Base-by-base conservation (phyloP, 352 stramenopile genomes). In the Discostella stelligera region DNA sequence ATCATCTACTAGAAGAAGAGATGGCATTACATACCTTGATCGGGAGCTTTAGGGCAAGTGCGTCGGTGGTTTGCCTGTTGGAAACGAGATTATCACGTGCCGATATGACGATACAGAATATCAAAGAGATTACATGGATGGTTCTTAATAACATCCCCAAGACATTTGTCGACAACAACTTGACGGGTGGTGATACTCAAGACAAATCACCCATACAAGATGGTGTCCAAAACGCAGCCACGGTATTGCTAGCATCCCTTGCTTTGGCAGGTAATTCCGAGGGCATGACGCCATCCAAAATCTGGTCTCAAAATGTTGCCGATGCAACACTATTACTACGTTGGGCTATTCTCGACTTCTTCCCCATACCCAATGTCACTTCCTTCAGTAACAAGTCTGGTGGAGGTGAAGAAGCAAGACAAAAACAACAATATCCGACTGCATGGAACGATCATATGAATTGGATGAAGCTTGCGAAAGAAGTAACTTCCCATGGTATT, bases 11-110 rank as follows among this genome's bases (percentile, higher is more conserved):
- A 27, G 41, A 59, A 2, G 44, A 9, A 18, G 14, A 53, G 41
- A 16, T 21, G 13, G 20, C n/a, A 23, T 39, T 23, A 2, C 23
- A 41, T 13, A 5, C 13, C 5, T 74, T 80, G 49, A 46, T 62
- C 10, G 66, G 21, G 0, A 27, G 44, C 23, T 68, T 86, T 1
- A 63, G 64, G 59, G 59, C 69, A 23, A 63, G 70, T 20, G 59
- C 72, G 50, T 84, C 73, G 0, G 30, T 89, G 0, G 56, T 89
- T n/a, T 82, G 37, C 37, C 50, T 90, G 3, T 79, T 89, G 63
- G 72, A 76, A 59, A 88, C 75, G 44, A 87, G 77, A 55, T 64
- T 88, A 30, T 84, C 82, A 23, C 60, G 80, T 18, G 71, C 70
- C 25, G 72, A 74, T 3, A 69, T 58, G 10, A 67, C 84, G 7